Percentiles rank a stretch among this genome's conserved stretches.
Conservation (phyloP, 2,329 filamentous ascomycete genomes). For the Aspergillus sp. region DNA sequence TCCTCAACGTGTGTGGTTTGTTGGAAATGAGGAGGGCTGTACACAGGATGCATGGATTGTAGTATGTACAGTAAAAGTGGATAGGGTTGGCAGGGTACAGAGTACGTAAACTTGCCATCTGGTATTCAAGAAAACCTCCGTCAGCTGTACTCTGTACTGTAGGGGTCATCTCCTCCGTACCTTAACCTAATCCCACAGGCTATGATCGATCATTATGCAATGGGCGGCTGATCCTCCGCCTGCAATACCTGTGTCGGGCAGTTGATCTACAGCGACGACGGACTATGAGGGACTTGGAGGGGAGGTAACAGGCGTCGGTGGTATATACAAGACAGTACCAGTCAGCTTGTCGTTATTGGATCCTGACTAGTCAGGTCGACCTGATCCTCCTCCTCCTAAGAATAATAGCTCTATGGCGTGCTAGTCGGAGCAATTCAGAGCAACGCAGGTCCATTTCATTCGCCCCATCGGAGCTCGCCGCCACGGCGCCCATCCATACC, state of each 20-base stretch:
- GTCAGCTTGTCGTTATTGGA: neutral
- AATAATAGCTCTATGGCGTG: neutral
- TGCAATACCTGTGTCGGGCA: conserved; percentile 15
- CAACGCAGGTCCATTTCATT: no score
- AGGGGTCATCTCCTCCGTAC: conserved; percentile 7
- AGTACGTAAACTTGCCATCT: no score
- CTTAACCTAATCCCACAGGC: conserved; percentile 16
- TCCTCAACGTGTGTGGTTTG: conserved; percentile 6
- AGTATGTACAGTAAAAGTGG: neutral
- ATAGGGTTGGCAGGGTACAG: no score
- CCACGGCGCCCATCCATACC: neutral
- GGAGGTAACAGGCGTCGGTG: neutral
- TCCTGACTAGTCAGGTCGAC: neutral
- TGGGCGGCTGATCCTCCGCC: conserved; percentile 11
- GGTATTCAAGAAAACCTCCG: no score
- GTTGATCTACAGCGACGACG: conserved; percentile 13
- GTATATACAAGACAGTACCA: neutral
- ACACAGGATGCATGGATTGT: neutral
- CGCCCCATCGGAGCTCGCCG: neutral
- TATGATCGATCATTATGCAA: conserved; percentile 17
- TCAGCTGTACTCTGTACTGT: neutral
- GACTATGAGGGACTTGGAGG: neutral
- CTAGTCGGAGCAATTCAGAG: no score
- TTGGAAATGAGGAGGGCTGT: neutral
- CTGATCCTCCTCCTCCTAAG: no score